Conservation (phyloP, 768 basidiomycete genomes). For the Candolleomyces eurysporus region DNA sequence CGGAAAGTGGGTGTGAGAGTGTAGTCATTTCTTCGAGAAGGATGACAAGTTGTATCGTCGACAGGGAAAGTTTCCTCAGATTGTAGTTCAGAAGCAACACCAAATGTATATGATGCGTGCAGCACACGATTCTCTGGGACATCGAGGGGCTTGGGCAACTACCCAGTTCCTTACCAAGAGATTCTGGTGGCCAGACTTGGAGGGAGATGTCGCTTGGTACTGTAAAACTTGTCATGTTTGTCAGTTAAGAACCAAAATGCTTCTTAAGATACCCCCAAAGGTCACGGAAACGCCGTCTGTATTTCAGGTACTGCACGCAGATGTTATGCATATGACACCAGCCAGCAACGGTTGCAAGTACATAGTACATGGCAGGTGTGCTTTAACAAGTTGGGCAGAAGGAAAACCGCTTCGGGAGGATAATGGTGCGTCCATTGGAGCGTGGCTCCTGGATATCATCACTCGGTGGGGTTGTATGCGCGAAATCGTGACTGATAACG, state of each 20-base stretch:
- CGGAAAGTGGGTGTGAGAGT: background rate
- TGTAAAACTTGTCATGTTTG: conserved; percentile 21
- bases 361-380: conserved; percentile 21
- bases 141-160: conserved; percentile 22
- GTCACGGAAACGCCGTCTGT: conserved; percentile 17
- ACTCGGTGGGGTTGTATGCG: conserved; percentile 36
- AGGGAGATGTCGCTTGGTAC: conserved; percentile 22
- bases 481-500: conserved; percentile 43
- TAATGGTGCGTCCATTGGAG: conserved; percentile 15
- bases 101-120: conserved; percentile 18
- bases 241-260: conserved; percentile 18
- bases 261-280: conserved; percentile 16
- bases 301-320: conserved; percentile 22
- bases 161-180: conserved; percentile 10
- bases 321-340: conserved; percentile 21
- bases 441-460: conserved; percentile 28
- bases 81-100: conserved; percentile 15
- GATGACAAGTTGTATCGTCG: conserved; percentile 14
- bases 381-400: conserved; percentile 20
- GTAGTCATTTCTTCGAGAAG: conserved; percentile 17
- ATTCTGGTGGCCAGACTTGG: conserved; percentile 30
- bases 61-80: conserved; percentile 11
- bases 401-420: conserved; percentile 18
- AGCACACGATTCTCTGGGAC: conserved; percentile 22
- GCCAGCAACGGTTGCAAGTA: conserved; percentile 17